Base-by-base conservation (phyloP, 768 basidiomycete genomes). In the Fomitopsis pulvina region DNA sequence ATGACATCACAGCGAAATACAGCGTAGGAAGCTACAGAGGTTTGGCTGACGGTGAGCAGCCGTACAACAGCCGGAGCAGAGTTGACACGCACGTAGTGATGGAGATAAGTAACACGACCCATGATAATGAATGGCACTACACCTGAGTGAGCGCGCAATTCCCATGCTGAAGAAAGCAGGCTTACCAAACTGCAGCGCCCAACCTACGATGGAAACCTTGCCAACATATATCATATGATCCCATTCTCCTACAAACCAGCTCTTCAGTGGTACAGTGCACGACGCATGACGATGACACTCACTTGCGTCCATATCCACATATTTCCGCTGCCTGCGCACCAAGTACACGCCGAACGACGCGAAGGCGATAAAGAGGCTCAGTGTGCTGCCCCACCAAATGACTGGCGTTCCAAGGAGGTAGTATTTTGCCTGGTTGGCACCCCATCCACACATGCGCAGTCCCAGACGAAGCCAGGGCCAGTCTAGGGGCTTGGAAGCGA, bases 401-500 rank as follows among this genome's bases (percentile, higher is more conserved):
- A 95, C 56, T 0, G 95, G 93, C n/a, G 87, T 92, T 2, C 93
- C 93, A 51, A 94, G 71, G 30, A 99, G 75, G 65, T 97, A 99
- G 63, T 90, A 99, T 69, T 99, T 99, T 57, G 80, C 71, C 63
- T 92, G 89, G 7, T 61, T 55, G 53, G 93, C 87, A 2, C 84
- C 87, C 95, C 95, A 98, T 0, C 93, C 95, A 59, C 94, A 96
- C 95, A 99, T 99, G 18, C 95, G 79, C 62, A 99, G 67, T 21
- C 95, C 95, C 14, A 94, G 76, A 41, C 81, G 81, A 34, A 97
- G 72, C 71, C 88, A 83, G 0, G 95, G 95, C 95, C 96, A 99
- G 60, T 98, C 94, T 32, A 78, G 77, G 0, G 95, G 94, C 58
- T 78, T 81, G 28, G 92, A 95, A 0, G 95, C 96, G 45, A 99